Evolutionary conservation across 345 rosid species (phyloP), one percentile per base, ranked within the genome.

Genomic region (Citrus maxima): DNA sequence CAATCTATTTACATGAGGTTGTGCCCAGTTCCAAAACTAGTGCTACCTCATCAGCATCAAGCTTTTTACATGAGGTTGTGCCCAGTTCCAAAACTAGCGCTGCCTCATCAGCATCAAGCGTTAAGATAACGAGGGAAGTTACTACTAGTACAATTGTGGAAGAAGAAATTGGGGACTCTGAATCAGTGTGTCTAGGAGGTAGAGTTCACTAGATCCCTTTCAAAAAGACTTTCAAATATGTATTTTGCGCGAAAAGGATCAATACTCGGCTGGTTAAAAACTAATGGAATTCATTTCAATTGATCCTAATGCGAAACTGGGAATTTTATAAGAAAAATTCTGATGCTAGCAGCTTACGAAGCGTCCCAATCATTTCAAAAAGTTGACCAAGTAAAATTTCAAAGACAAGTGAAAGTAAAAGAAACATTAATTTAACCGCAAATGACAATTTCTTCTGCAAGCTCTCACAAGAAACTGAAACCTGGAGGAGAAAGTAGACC

Each of bases 111-210:
- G 83, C 87, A 5, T 79, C 88, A 4, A 79, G 85, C 78, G 75
- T 82, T 58, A 88, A 80, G 21, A 30, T 76, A 61, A 84, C 80
- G 2, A 76, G 82, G 46, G 91, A 84, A 64, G 86, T 84, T 21
- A 67, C 81, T 7, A 76, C 82, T 9, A 78, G 86, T 42, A 30
- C 22, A 7, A 62, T 72, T 8, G 59, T 40, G 19, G 86, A 78
- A 77, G 92, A 85, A 10, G 86, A 85, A 3, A 75, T 56, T 12
- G 87, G 81, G 1, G 90, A 90, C 42, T 84, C 89, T 2, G 91
- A 86, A 70, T 90, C 89, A 0, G 87, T 86, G 2, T 84, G 77
- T 77, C 83, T 72, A 27, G 77, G 63, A 60, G 71, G 75, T 62
- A 80, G 77, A 75, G 24, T 10, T 63, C 18, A 30, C 21, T 18